These are phyloP conservation scores for Dactylonectria macrodidyma DNA, from an alignment of 2,329 filamentous ascomycete genomes.

Conservation along the genomic window DNA sequence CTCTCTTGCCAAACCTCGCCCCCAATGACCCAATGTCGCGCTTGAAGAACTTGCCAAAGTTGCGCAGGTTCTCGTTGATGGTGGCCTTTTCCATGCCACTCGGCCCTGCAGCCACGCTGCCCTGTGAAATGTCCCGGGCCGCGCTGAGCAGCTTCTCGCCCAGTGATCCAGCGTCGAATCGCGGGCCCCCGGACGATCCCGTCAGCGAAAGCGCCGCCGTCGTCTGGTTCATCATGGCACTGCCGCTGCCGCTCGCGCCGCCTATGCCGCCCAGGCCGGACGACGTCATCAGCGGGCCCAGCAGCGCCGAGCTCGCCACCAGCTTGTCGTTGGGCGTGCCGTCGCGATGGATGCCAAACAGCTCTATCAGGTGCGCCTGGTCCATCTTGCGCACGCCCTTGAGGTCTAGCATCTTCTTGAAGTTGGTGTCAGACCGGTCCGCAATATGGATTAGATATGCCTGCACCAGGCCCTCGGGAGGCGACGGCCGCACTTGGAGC, in stretches of 20 bases:
- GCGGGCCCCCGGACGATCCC: conserved; percentile 56
- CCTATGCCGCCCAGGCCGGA: conserved; percentile 57
- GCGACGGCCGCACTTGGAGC: conserved; percentile 91
- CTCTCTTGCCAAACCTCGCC: conserved; percentile 78
- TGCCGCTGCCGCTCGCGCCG: conserved; percentile 48
- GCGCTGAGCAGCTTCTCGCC: conserved; percentile 92
- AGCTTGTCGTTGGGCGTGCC: conserved; percentile 80
- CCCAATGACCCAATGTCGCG: conserved; percentile 86
- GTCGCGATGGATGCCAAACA: conserved; percentile 87
- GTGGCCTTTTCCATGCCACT: conserved; percentile 73
- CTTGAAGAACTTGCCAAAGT: conserved; percentile 96
- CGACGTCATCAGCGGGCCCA: conserved; percentile 75
- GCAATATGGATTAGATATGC: conserved; percentile 98
- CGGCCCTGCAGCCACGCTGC: conserved; percentile 54
- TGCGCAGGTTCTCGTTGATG: conserved; percentile 94
- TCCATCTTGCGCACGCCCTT: conserved; percentile 93
- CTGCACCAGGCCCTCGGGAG: conserved; percentile 94
- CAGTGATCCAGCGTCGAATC: conserved; percentile 86
- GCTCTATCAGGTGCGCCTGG: conserved; percentile 85
- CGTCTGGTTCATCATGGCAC: conserved; percentile 57
- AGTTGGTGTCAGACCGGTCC: conserved; percentile 94
- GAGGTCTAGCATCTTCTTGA: conserved; percentile 94
- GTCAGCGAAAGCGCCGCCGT: conserved; percentile 56
- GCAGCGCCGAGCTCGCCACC: conserved; percentile 77
- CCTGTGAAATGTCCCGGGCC: conserved; percentile 85